These are phyloP conservation scores for Babesia sp. DNA, from an alignment of 169 alveolate genomes.

Conservation along the genomic window DNA sequence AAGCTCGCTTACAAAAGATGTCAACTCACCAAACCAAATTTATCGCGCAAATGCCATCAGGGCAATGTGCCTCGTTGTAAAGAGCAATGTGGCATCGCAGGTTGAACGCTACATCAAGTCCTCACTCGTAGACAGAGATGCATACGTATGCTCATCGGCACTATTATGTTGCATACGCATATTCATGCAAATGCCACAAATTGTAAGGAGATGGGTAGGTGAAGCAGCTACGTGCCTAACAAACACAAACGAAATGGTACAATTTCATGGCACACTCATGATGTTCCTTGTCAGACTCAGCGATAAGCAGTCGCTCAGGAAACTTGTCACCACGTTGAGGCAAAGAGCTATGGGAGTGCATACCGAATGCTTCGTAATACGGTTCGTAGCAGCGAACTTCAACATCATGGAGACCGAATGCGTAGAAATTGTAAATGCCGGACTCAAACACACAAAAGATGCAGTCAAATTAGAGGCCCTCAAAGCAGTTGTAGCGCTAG, in stretches of 20 bases:
- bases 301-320: slow-evolving; percentile 72
- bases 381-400: slow-evolving; percentile 40
- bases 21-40: slow-evolving; percentile 89
- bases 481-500: slow-evolving; percentile 40
- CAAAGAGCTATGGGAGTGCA: slow-evolving; percentile 25
- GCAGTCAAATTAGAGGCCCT: slow-evolving; percentile 57
- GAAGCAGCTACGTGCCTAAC: slow-evolving; percentile 86
- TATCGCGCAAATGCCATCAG: slow-evolving; percentile 95
- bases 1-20: slow-evolving; percentile 92
- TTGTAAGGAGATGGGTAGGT: slow-evolving; percentile 87
- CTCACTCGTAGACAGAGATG: slow-evolving; percentile 90
- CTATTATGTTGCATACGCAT: slow-evolving; percentile 89
- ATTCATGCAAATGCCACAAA: slow-evolving; percentile 85
- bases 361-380: slow-evolving; percentile 57
- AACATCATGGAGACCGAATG: slow-evolving; percentile 36
- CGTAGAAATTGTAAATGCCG: slow-evolving; percentile 14
- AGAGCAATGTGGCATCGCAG: slow-evolving; percentile 89
- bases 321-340: slow-evolving; percentile 46
- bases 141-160: slow-evolving; percentile 92
- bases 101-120: slow-evolving; percentile 92
- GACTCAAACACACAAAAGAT: slow-evolving; percentile 11
- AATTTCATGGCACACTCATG: slow-evolving; percentile 93
- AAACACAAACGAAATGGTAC: slow-evolving; percentile 88
- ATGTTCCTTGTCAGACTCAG: slow-evolving; percentile 87
- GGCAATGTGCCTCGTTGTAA: slow-evolving; percentile 92